A percentile compares a stretch with the other conserved stretches of the same genome.
Evolutionary conservation across 192 early-diverging fungal species (phyloP).

Genomic region (Backusella luteola): DNA sequence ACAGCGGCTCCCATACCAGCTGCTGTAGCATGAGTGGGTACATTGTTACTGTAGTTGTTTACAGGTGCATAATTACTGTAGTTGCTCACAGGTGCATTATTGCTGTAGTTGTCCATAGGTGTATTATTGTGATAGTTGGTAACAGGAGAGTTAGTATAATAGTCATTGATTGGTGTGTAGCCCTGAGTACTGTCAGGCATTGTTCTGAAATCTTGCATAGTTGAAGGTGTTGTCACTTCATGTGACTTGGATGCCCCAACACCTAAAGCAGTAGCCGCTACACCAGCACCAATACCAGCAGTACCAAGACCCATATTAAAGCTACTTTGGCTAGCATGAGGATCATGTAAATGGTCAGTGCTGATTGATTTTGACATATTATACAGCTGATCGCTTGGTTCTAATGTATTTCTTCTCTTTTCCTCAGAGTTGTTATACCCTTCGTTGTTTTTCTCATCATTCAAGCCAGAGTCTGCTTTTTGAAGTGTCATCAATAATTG

Average conservation of each 20-base stretch:
- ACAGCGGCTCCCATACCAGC: background rate
- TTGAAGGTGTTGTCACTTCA: background rate
- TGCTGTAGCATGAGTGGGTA: background rate
- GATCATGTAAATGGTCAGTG: slow-evolving; percentile 1
- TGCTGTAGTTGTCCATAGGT: background rate
- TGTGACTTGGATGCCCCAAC: background rate
- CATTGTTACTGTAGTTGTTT: background rate
- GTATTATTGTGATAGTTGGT: background rate
- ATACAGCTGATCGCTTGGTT: background rate
- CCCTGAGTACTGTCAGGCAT: background rate
- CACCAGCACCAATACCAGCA: background rate
- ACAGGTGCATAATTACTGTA: background rate
- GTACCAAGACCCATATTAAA: slow-evolving; percentile 10
- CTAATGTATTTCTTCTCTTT: background rate
- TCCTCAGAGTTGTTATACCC: background rate
- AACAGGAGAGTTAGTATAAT: background rate
- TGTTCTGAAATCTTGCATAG: background rate
- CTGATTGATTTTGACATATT: slow-evolving; percentile 14
- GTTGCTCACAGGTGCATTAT: background rate
- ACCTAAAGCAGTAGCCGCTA: background rate
- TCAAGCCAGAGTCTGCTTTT: slow-evolving; percentile 6
- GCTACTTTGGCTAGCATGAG: background rate
- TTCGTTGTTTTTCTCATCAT: background rate
- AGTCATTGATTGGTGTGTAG: background rate
- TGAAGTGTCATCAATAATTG: slow-evolving; percentile 17